Evolutionary conservation across 768 basidiomycete species (phyloP), one percentile per base, ranked within the genome.

Genomic region (Pleurotus djamor): DNA sequence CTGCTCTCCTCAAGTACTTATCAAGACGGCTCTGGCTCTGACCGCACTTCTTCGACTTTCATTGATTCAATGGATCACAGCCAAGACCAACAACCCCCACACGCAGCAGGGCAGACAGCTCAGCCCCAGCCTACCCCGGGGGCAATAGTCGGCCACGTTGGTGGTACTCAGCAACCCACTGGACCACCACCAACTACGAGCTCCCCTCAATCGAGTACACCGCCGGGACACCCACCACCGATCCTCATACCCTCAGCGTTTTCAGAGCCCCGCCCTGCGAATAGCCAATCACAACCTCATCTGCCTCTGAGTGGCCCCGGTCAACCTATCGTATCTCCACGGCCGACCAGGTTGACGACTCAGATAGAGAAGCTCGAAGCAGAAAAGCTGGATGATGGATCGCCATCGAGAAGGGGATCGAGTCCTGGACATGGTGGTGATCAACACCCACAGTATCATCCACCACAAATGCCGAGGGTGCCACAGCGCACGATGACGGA

Each of bases 61-160:
- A 44, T 21, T 43, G n/a, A 47, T 17, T 52, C 44, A n/a, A 58
- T 58, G 57, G 57, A 58, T 48, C 43, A 36, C 44, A 34, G 48
- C 28, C 57, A 58, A 36, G 57, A 48, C 14, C 57, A 34, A 13
- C 17, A 38, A 36, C 33, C 16, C 10, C 51, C 35, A 28, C 48
- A 17, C 32, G 10, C 48, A 49, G 37, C 34, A 17, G 44, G 14
- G 28, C 41, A 58, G 28, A 33, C 34, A 17, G 13, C 5, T 38
- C 48, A 58, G 17, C 44, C 44, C 16, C 21, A 28, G 21, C 21
- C 21, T 28, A 28, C 21, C 21, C 21, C 21, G 21, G 10, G 41
- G 41, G n/a, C 41, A 43, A 17, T 17, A 48, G 47, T 28, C 47
- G 21, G 47, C 21, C 47, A 48, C 13, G 9, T 17, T 5, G 10